These are phyloP conservation scores for Cardamine chenopodiifolia DNA, from an alignment of 345 rosid species.

Conservation along the genomic window DNA sequence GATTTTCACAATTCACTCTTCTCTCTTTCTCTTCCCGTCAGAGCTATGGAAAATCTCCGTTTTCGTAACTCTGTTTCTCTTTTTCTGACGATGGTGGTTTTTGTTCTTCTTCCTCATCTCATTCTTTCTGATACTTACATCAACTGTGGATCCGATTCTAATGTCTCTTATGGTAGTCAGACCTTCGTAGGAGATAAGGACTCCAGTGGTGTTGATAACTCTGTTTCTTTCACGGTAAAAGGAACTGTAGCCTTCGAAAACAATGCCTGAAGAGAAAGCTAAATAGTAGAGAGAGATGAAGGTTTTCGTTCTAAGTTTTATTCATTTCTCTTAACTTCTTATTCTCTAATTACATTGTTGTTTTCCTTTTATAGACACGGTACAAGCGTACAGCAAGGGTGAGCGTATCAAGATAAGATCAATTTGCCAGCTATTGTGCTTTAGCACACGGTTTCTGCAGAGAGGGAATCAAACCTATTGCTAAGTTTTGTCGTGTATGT, in stretches of 20 bases:
- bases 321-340: too few relatives aligned
- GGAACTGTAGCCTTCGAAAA: constrained; percentile 8
- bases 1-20: background rate
- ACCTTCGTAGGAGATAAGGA: constrained; percentile 48
- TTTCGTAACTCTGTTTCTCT: constrained; percentile 8
- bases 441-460: too few relatives aligned
- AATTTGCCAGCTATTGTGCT: too few relatives aligned
- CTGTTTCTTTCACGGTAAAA: constrained; percentile 26
- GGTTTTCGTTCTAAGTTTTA: too few relatives aligned
- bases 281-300: too few relatives aligned
- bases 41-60: constrained; percentile 29
- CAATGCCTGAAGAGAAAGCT: too few relatives aligned
- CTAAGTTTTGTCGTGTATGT: too few relatives aligned
- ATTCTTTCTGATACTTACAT: constrained; percentile 41
- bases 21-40: background rate
- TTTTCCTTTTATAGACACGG: too few relatives aligned
- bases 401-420: too few relatives aligned
- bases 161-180: background rate
- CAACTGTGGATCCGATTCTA: constrained; percentile 55
- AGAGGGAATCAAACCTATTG: too few relatives aligned
- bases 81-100: background rate
- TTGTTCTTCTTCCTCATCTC: constrained; percentile 34
- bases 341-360: too few relatives aligned
- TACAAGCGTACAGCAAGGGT: too few relatives aligned
- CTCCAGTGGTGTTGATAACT: constrained; percentile 8